Evolutionary conservation across 1,284 basidiomycete genomes (phyloP), one percentile per base, ranked within the genome.

Genomic region (Puccinia triticina): DNA sequence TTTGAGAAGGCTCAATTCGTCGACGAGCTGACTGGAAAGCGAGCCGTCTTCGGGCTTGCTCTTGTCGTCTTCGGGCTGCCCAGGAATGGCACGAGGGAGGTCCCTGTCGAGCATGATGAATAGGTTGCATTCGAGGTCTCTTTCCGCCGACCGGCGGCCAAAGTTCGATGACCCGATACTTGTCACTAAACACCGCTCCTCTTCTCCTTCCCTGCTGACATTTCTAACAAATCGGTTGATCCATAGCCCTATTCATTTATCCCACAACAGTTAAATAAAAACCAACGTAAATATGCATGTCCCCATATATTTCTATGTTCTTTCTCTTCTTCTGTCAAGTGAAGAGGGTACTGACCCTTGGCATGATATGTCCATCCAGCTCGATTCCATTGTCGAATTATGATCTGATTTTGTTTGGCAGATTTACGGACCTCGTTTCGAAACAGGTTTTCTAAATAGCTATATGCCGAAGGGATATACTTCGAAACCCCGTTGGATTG

Each of bases 311-410:
- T 5, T 79, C 69, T 29, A 83, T 37, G 14, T 82, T 64, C 1
- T 85, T 91, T 1, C 93, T 92, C n/a, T 95, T n/a, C 86, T 94
- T 94, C 96, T 66, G 96, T 32, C 29, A 37, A 5, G 50, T 8
- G n/a, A 10, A 77, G n/a, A 46, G 40, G 16, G 16, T 59, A 85
- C 85, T 77, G 84, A 94, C 96, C 96, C 90, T 98, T 99, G 46
- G 95, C 94, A 86, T 99, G 96, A 88, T 99, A 99, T 0, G 96
- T 99, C 97, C 97, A 99, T 0, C 92, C 94, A n/a, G 90, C 88
- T 84, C 90, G 91, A 85, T 91, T 90, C 96, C 96, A 98, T 87
- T 98, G 95, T 83, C 89, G 90, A 82, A 99, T 89, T 83, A 91
- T 89, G 29, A 98, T 90, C 0, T 88, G 86, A 18, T 87, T 88